Evolutionary conservation across 2,329 filamentous ascomycete genomes (phyloP).

Genomic region (Sporothrix globosa): DNA sequence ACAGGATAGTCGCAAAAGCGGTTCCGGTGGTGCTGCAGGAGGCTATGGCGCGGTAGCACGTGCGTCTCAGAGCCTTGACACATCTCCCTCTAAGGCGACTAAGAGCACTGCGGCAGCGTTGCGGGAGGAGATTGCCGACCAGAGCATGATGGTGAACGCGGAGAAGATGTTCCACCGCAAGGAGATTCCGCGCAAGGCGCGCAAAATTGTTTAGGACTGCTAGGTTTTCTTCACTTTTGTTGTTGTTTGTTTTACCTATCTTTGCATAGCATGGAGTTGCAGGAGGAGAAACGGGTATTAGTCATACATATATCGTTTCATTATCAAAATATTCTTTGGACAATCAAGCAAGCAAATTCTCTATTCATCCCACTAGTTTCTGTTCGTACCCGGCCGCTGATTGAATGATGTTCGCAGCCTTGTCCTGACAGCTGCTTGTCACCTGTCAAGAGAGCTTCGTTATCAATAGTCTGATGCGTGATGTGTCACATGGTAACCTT

Average conservation of each 20-base stretch:
- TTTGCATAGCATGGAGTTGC: constrained; percentile 30
- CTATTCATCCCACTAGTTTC: neutral
- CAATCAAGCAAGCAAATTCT: neutral
- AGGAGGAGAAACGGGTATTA: neutral
- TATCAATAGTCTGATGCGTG: neutral
- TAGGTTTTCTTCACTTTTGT: neutral
- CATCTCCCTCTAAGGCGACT: constrained; percentile 24
- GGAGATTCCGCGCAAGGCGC: constrained; percentile 55
- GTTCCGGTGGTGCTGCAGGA: neutral
- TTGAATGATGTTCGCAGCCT: neutral
- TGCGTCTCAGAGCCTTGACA: neutral
- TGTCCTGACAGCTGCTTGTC: constrained; percentile 1
- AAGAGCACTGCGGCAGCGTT: constrained; percentile 41
- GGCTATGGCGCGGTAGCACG: neutral
- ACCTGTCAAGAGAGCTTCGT: neutral
- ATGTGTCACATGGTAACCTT: constrained; percentile 2
- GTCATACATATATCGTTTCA: neutral
- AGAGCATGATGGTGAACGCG: constrained; percentile 67
- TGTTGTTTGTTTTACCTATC: neutral
- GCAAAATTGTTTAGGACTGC: constrained; percentile 35
- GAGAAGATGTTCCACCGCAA: constrained; percentile 58
- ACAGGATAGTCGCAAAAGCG: neutral
- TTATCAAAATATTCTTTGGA: no score
- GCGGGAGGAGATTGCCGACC: constrained; percentile 59
- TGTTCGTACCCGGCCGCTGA: no score